phyloP scores from a whole-genome alignment of 768 basidiomycete species.

The Nidularia sp. region DNA sequence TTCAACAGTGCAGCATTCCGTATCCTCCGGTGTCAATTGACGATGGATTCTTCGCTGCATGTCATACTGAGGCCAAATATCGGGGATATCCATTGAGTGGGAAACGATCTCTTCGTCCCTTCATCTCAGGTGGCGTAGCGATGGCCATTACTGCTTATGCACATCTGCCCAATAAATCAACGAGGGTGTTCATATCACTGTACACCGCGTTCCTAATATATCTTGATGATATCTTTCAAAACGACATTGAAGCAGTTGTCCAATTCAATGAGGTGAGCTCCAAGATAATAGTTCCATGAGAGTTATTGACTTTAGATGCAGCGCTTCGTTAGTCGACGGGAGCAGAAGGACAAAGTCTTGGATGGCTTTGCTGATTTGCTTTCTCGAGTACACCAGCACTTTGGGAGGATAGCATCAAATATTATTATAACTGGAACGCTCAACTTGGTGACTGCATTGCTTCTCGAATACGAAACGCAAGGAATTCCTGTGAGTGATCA shows the following conservation, averaged over 20 bases:
- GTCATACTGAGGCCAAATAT: constrained; percentile 12
- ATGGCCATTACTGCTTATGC: constrained; percentile 20
- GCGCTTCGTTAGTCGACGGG: constrained; percentile 16
- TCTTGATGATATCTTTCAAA: constrained; percentile 28
- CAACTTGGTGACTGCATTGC: constrained; percentile 25
- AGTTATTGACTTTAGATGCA: too few relatives aligned
- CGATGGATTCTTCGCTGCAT: constrained; percentile 9
- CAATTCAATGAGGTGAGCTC: constrained; percentile 21
- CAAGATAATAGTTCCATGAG: too few relatives aligned
- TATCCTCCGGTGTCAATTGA: constrained; percentile 1
- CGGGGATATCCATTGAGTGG: constrained; percentile 19
- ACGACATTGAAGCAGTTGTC: constrained; percentile 18
- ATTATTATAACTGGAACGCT: constrained; percentile 30
- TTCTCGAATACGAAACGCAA: constrained; percentile 22
- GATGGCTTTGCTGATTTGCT: constrained; percentile 28
- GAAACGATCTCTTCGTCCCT: constrained; percentile 16
- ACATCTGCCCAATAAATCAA: constrained; percentile 22
- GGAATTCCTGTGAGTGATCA: constrained; percentile 17
- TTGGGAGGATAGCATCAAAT: constrained; percentile 21
- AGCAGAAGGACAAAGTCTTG: constrained; percentile 23
- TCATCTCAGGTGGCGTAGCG: constrained; percentile 22
- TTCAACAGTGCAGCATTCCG: constrained; percentile 1
- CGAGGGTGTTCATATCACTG: constrained; percentile 29
- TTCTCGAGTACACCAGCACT: constrained; percentile 20
- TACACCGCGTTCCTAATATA: constrained; percentile 33